phyloP scores from a whole-genome alignment of 257 asterid genomes.

The Plectranthus barbatus region DNA sequence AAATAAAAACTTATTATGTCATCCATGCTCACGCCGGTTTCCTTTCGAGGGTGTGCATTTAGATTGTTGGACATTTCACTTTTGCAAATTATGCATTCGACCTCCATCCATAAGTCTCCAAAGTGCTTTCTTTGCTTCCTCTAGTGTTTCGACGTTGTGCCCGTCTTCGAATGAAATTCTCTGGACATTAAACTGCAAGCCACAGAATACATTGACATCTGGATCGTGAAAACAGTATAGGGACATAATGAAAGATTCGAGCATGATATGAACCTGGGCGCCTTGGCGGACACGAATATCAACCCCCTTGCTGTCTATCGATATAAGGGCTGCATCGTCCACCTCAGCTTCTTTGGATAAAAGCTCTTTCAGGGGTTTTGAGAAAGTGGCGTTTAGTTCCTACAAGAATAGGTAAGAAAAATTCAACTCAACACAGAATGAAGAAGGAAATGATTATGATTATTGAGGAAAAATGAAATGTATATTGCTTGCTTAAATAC shows the following conservation, averaged over 20 bases:
- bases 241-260: background rate
- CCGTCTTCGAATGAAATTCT: conserved; percentile 75
- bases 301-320: conserved; percentile 80
- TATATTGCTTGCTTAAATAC: conserved; percentile 19
- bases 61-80: conserved; percentile 15
- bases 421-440: background rate
- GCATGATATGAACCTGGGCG: conserved; percentile 49
- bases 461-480: background rate
- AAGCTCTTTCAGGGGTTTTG: conserved; percentile 79
- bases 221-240: background rate
- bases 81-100: conserved; percentile 43
- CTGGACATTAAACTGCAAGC: conserved; percentile 60
- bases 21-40: no score
- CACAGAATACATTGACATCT: background rate
- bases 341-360: conserved; percentile 73
- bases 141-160: conserved; percentile 61
- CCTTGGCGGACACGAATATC: conserved; percentile 95
- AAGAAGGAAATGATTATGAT: background rate
- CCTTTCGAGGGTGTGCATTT: no score
- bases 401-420: conserved; percentile 2
- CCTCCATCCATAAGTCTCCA: conserved; percentile 57
- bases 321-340: conserved; percentile 92
- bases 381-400: conserved; percentile 81
- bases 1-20: background rate
- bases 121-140: conserved; percentile 81